Percentiles rank a stretch among this genome's conserved stretches.
Evolutionary conservation across 1,139 yeast species (phyloP).

Genomic region (Meyerozyma carpophila): DNA sequence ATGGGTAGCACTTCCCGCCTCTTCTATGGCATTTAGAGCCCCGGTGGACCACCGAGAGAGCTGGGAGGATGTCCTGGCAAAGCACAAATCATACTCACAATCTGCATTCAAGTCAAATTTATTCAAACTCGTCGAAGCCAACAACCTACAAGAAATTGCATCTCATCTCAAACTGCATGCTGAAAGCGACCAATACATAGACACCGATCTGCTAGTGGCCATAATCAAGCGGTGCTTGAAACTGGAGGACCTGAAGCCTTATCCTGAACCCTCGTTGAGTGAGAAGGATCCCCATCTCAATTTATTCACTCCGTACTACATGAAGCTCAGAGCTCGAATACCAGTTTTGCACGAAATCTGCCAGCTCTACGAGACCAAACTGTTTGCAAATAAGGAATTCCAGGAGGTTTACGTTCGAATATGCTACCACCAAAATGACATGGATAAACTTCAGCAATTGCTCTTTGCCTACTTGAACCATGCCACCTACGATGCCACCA

Average conservation of each 20-base stretch:
- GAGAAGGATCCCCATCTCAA: slow-evolving; percentile 9
- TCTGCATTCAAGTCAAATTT: not conserved
- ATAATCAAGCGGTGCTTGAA: slow-evolving; percentile 8
- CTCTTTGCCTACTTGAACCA: slow-evolving; percentile 15
- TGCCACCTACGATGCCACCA: slow-evolving; percentile 16
- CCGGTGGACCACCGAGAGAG: slow-evolving; percentile 5
- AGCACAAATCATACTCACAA: not conserved
- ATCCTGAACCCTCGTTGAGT: slow-evolving; percentile 14
- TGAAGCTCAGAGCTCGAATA: slow-evolving; percentile 12
- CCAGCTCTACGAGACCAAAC: slow-evolving; percentile 11
- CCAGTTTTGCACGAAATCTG: slow-evolving; percentile 16
- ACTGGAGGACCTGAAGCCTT: not conserved
- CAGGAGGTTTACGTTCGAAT: slow-evolving; percentile 26
- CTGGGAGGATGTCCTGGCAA: slow-evolving; percentile 1
- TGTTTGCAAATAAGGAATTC: slow-evolving; percentile 10
- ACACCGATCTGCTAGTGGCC: slow-evolving; percentile 8
- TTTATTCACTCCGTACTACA: slow-evolving; percentile 10
- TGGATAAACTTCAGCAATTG: slow-evolving; percentile 16
- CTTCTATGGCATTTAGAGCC: slow-evolving; percentile 4
- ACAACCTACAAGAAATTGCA: not conserved
- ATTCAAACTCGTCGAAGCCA: not conserved
- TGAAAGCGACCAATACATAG: slow-evolving; percentile 2
- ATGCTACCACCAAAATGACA: slow-evolving; percentile 28
- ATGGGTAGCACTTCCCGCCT: slow-evolving; percentile 1
- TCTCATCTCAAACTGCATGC: not conserved